These are phyloP conservation scores for Aspergillus tamarii DNA, from an alignment of 2,329 filamentous ascomycete species.

Conservation along the genomic window DNA sequence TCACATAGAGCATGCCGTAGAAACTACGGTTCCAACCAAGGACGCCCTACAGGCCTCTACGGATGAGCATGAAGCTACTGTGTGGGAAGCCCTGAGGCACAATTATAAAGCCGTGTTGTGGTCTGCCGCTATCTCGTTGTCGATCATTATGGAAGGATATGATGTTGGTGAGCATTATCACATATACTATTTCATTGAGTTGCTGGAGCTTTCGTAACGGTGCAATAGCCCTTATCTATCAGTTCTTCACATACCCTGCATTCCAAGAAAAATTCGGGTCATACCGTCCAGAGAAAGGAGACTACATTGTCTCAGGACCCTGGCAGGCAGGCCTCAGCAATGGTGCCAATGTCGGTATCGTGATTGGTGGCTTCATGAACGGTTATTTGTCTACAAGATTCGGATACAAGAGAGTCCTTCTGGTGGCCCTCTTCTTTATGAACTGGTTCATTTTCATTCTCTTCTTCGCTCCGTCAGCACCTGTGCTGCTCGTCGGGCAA, in stretches of 20 bases:
- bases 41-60: conserved; percentile 15
- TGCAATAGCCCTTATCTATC: conserved; percentile 20
- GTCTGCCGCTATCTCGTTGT: conserved; percentile 17
- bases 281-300: conserved; percentile 10
- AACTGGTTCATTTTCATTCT: conserved; percentile 52
- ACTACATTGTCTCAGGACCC: conserved; percentile 24
- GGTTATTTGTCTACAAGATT: conserved; percentile 32
- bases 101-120: conserved; percentile 16
- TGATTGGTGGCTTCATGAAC: conserved; percentile 34
- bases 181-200: not conserved
- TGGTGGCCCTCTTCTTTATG: conserved; percentile 47
- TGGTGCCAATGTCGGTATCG: conserved; percentile 22
- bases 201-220: not conserved
- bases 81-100: conserved; percentile 13
- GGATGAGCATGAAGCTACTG: conserved; percentile 14
- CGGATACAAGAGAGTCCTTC: conserved; percentile 52
- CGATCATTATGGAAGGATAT: conserved; percentile 23
- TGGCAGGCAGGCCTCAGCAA: conserved; percentile 32
- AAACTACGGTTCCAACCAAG: conserved; percentile 6
- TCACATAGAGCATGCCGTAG: conserved; percentile 12
- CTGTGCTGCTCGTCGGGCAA: conserved; percentile 50
- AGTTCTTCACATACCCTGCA: conserved; percentile 30
- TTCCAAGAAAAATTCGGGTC: conserved; percentile 20
- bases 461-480: conserved; percentile 53
- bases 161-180: conserved; percentile 20